Evolutionary conservation across 345 rosid species (phyloP), one percentile per base, ranked within the genome.

Genomic region (Eucalyptus regnans): DNA sequence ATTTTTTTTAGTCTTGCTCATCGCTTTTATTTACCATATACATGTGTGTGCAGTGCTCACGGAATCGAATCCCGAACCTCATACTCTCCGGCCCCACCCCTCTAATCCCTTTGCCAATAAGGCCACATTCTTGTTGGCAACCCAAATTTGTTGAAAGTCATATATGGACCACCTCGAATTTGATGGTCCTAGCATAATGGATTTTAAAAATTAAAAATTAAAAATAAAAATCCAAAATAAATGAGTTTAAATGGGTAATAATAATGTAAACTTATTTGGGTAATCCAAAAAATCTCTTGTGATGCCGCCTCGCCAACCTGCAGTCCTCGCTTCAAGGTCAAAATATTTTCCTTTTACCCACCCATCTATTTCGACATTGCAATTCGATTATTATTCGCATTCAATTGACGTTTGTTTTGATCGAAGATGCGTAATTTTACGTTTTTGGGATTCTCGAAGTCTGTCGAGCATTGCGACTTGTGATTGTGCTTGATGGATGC

Each of bases 291-390:
- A 37, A 37, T 92, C 89, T 93, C 94, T 86, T 94, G 94, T 85
- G 91, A 94, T 58, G 90, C 93, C 14, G 94, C 95, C 88, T 91
- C 90, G 80, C 81, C 62, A 90, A 92, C 83, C 52, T 90, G 23
- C 93, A 86, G 9, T 56, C 46, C 87, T 91, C 90, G 52, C 89
- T 95, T 7, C 88, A 89, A 90, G 95, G 98, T 95, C 62, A 56
- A 37, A 87, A 76, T 20, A 7, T 50, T 86, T 20, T 31, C 37
- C 5, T 56, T 56, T 56, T 56, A 56, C 37, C 62, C 27, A 56
- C 27, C 62, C 83, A 20, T 76, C 23, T 76, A 37, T 76, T 56
- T 37, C 2, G 15, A 37, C 62, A 22, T 56, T 56, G 62, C 29
- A 56, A 56, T 56, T 56, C 5, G 0, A 23, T 56, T 22, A 0